Evolutionary conservation across 2,329 filamentous ascomycete species (phyloP), one percentile per base, ranked within the genome.

Genomic region (Aspergillus vadensis): DNA sequence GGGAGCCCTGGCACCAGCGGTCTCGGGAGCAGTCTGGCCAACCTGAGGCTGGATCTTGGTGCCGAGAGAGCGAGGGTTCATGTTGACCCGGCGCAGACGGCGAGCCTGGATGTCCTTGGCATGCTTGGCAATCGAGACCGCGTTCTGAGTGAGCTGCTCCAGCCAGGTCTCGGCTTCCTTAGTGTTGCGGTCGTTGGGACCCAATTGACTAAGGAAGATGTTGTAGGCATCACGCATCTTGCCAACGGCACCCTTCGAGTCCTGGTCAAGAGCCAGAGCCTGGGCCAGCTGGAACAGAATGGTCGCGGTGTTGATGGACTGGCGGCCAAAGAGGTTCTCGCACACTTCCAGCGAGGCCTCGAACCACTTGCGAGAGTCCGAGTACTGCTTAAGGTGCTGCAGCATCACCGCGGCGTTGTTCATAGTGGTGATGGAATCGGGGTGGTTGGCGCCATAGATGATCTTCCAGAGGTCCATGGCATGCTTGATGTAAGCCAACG

Each of bases 381-480:
- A 89, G 81, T 96, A 99, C 63, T 91, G 88, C 83, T 98, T 97
- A 69, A 97, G 85, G 58, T 92, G 89, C 79, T 99, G 95, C 60
- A 99, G 87, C 95, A 99, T 99, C 62, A 99, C 95, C 7, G 95
- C 95, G 19, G 92, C 94, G 72, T 99, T 99, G 85, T 98, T 99
- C 79, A 98, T 90, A 15, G 95, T 98, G 8, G 96, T 99, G 78
- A 99, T 97, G 8, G 92, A 96, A 79, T 99, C 95, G 3, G 95
- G 95, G 78, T 99, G 95, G 70, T 92, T 90, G 30, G 89, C 82
- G 32, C 95, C 95, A 74, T 97, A 99, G 70, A 98, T 94, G 70
- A 98, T 86, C 82, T 97, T 97, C 94, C 94, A 98, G 64, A 99
- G 83, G 74, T 95, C 89, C 67, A 99, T 85, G 6, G 95, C 95